Base-by-base conservation (phyloP, 2,329 filamentous ascomycete species). In the Colletotrichum kahawae region DNA sequence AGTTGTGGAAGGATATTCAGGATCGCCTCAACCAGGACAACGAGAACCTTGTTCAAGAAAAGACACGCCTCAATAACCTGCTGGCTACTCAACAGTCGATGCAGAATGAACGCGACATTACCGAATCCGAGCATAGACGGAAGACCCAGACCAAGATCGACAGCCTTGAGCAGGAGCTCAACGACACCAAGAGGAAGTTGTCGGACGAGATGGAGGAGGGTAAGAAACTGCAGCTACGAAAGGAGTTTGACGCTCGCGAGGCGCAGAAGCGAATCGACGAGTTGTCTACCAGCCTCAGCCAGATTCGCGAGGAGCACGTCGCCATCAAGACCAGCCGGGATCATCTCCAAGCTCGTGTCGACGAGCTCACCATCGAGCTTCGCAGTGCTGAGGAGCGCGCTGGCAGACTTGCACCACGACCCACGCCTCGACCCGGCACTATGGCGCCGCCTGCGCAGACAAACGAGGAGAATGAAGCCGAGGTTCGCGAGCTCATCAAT, bases 1-100 rank as follows among this genome's bases (percentile, higher is more conserved):
- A 95, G 48, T 89, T 99, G 12, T 98, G 95, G 94, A 98, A 97
- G 86, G 95, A 94, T 71, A 98, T 98, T 38, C 96, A 98, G 82
- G 93, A 94, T 77, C 93, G 97, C 67, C 88, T 98, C 57, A 94
- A 92, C 77, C 95, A 97, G 79, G 96, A 98, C 81, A 98, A 97
- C 77, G 95, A 98, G 81, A 92, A 87, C 24, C 87, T 98, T 14
- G 90, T 94, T 56, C 95, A 97, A 75, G 97, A 99, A 82, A 94
- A 95, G 78, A 92, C 93, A 60, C 91, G 96, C 34, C 90, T 98
- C 6, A 98, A 96, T 84, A 93, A 92, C 71, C 89, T 98, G 36
- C 91, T 98, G 60, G 91, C 93, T 5, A 95, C 95, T 69, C 91
- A 98, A 65, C 96, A 98, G 81, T 96, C 92, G 18, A 89, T 98